Conservation (phyloP, 2,329 filamentous ascomycete species). For the Diaporthe ilicicola region DNA sequence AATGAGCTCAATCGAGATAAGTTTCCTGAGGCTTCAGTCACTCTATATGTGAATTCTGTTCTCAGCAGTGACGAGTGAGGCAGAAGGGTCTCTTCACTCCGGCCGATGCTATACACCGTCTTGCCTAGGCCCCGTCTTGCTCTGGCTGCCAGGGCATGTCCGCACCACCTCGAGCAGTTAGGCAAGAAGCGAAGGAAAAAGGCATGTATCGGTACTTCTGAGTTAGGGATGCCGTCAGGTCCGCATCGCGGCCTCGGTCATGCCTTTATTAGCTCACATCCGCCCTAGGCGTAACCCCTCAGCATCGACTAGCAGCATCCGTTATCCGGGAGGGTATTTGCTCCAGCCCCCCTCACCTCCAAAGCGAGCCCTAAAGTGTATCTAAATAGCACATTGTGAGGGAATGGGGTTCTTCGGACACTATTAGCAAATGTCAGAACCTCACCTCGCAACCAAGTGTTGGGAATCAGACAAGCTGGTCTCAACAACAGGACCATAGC, state of each 20-base stretch:
- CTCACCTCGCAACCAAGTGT: neutral
- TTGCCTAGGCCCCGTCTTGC: neutral
- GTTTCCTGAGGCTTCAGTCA: neutral
- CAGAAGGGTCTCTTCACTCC: neutral
- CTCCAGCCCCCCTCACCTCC: neutral
- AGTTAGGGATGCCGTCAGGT: slow-evolving; percentile 5
- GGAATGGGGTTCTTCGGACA: too few relatives aligned
- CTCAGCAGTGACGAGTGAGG: neutral
- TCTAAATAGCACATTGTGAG: too few relatives aligned
- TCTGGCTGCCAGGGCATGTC: neutral
- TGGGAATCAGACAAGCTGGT: neutral
- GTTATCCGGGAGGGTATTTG: neutral
- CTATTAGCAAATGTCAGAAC: neutral
- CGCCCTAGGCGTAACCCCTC: slow-evolving; percentile 4
- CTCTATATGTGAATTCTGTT: neutral
- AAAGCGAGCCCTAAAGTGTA: too few relatives aligned
- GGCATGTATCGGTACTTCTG: slow-evolving; percentile 22
- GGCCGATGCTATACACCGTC: neutral
- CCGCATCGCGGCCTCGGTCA: neutral
- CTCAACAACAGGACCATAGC: neutral
- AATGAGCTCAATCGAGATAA: neutral
- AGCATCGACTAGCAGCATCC: neutral
- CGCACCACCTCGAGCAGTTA: neutral
- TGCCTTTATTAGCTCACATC: neutral
- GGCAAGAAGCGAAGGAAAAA: slow-evolving; percentile 3